phyloP scores from a whole-genome alignment of 352 stramenopile genomes.

The Pythium phragmitis region DNA sequence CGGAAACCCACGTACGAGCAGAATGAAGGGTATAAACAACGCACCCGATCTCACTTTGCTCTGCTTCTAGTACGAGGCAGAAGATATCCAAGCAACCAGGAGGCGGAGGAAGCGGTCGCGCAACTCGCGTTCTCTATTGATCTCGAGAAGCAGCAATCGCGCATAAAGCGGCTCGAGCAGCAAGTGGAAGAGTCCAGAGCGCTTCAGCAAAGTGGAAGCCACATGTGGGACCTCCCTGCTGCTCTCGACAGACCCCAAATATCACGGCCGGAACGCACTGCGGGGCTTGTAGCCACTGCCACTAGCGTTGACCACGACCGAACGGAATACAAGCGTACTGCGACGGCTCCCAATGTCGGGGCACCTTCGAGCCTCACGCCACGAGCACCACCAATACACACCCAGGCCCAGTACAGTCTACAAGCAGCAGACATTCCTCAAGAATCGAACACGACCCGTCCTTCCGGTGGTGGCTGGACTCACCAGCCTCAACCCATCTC shows the following conservation, averaged over 20 bases:
- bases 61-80: neutral
- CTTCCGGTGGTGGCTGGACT: neutral
- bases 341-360: neutral
- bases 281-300: neutral
- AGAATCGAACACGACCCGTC: neutral
- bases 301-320: neutral
- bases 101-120: constrained; percentile 14
- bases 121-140: constrained; percentile 17
- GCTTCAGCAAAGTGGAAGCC: neutral
- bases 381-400: neutral
- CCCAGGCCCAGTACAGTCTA: neutral
- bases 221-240: constrained; percentile 2
- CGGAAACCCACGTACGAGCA: neutral
- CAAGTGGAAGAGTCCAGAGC: constrained; percentile 25
- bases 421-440: neutral
- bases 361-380: neutral
- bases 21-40: neutral
- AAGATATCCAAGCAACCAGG: constrained; percentile 16
- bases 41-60: neutral
- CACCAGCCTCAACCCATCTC: neutral
- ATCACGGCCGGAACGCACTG: neutral
- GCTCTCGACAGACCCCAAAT: neutral
- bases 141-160: constrained; percentile 31
- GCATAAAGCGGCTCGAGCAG: constrained; percentile 29
- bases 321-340: neutral